Base-by-base conservation (phyloP, 441 rosid genomes). In the Hypseocharis bilobata region DNA sequence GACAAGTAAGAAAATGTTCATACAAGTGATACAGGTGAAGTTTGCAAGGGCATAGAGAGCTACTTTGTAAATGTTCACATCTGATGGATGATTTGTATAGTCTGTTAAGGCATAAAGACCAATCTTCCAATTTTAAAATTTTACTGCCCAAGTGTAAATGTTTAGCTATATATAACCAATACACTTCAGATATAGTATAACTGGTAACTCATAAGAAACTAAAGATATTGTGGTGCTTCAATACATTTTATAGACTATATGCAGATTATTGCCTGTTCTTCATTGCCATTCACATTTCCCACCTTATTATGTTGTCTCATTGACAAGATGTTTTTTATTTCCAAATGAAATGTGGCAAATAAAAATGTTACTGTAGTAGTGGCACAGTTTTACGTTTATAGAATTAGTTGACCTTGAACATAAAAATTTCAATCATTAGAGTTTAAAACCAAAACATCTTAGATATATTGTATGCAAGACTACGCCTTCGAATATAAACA, bases 1-100 rank as follows among this genome's bases (percentile, higher is more conserved):
- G 54, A 17, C 28, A 44, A 52, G 54, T 47, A 1, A 2, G 20
- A 52, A 22, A 19, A 19, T 52, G 38, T 51, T 23, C 14, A 55
- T 27, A 65, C 17, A 19, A 10, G 29, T 56, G 40, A 57, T 28
- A 57, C 26, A 28, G 3, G 63, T 45, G 54, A 38, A 47, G 13
- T n/a, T 40, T 2, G 20, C 20, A 51, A 25, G 52, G 52, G 40
- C 72, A 27, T 13, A 47, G 23, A 63, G 61, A 55, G 26, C 23
- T 60, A 67, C 47, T 32, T 4, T 27, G n/a, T 22, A 26, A 28
- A 27, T 23, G 19, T 38, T 66, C 36, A 47, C 2, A 65, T 32
- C 25, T 30, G 27, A 10, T 14, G 14, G 19, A 44, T 44, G 6
- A 44, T 44, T 44, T 44, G 51, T 44, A 34, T 34, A 44, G 51